A percentile compares a stretch with the other conserved stretches of the same genome.
These are phyloP conservation scores for Verticillium tricorpus DNA, from an alignment of 2,329 filamentous ascomycete species.

Conservation along the genomic window DNA sequence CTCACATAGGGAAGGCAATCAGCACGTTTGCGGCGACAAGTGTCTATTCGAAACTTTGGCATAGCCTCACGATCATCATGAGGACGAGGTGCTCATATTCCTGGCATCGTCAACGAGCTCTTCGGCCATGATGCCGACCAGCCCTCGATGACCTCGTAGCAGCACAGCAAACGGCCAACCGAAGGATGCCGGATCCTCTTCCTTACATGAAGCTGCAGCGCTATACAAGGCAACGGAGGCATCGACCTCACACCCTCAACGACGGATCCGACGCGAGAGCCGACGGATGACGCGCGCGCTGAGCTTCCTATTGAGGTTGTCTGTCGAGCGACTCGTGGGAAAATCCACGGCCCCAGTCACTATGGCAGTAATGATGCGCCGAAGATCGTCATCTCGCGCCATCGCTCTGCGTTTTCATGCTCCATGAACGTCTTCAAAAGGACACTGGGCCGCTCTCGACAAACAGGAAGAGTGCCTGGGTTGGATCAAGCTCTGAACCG, in stretches of 20 bases:
- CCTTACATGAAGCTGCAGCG: neutral
- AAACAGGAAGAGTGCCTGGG: neutral
- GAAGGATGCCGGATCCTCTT: neutral
- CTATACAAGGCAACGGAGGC: neutral
- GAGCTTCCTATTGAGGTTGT: neutral
- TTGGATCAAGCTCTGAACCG: neutral
- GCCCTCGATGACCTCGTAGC: neutral
- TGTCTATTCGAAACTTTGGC: neutral
- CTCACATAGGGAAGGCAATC: neutral
- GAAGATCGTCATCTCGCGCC: neutral
- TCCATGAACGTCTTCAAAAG: neutral
- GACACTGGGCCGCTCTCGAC: neutral
- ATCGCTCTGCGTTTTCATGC: neutral
- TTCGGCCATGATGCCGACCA: neutral
- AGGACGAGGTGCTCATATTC: neutral
- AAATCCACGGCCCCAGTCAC: neutral
- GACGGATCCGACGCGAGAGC: neutral
- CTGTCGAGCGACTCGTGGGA: neutral
- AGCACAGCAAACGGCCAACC: neutral
- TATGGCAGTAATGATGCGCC: neutral
- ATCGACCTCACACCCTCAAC: neutral
- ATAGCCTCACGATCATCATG: neutral
- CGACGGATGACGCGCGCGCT: neutral
- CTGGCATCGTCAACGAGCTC: neutral
- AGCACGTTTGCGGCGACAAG: neutral